Evolutionary conservation across 768 basidiomycete genomes (phyloP).

Genomic region (Suillus luteus): DNA sequence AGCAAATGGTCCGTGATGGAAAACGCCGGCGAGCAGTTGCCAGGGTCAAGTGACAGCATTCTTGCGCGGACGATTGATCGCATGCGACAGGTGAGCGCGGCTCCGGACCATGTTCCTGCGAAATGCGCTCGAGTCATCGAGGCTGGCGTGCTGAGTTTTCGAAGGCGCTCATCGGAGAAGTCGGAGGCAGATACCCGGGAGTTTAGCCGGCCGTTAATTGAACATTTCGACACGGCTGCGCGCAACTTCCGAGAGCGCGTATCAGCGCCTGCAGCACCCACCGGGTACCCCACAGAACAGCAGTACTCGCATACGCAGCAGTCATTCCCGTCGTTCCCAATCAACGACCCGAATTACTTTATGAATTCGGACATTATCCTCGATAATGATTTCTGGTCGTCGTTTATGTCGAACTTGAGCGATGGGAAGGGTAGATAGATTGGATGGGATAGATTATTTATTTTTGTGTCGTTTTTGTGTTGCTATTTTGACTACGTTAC

Average conservation of each 20-base stretch:
- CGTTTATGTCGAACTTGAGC: constrained; percentile 40
- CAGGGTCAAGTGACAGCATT: constrained; percentile 41
- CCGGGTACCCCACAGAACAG: constrained; percentile 10
- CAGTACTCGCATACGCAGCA: constrained; percentile 21
- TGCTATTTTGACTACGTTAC: background rate
- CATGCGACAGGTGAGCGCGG: constrained; percentile 35
- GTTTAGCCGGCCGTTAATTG: constrained; percentile 20
- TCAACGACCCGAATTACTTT: constrained; percentile 34
- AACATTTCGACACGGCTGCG: constrained; percentile 24
- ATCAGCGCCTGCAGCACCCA: constrained; percentile 3
- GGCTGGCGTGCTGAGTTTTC: constrained; percentile 33
- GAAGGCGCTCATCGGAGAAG: constrained; percentile 29
- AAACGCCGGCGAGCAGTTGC: constrained; percentile 34
- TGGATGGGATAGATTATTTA: constrained; percentile 5
- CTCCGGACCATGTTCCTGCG: constrained; percentile 42
- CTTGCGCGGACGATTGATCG: constrained; percentile 38
- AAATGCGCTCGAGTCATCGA: constrained; percentile 45
- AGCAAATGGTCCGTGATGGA: constrained; percentile 45
- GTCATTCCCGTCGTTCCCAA: constrained; percentile 24
- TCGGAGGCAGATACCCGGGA: constrained; percentile 23
- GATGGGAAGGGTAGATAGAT: constrained; percentile 23
- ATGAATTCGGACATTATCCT: constrained; percentile 42
- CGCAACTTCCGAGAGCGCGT: constrained; percentile 23
- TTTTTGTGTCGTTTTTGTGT: background rate
- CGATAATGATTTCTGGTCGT: constrained; percentile 45